Evolutionary conservation across 805 yeast species (phyloP).

Genomic region (Saccharomyces eubayanus): DNA sequence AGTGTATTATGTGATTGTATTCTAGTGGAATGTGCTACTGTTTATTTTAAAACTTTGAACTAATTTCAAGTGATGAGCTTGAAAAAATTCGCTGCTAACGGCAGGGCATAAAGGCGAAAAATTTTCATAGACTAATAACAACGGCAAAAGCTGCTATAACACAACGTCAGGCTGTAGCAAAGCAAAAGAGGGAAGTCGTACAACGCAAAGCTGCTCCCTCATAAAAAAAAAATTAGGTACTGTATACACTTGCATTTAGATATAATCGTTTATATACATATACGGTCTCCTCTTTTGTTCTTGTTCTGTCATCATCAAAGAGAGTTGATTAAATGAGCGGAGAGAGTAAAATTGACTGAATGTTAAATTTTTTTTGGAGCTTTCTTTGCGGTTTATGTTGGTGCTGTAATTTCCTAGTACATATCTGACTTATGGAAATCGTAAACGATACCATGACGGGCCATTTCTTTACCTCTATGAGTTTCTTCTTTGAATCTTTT

Average conservation of each 20-base stretch:
- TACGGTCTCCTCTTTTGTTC: neutral
- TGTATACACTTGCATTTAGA: neutral
- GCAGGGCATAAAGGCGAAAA: neutral
- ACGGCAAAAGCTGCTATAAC: neutral
- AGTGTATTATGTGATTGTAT: neutral
- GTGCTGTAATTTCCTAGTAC: slow-evolving; percentile 30
- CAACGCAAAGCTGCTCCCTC: neutral
- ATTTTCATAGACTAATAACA: neutral
- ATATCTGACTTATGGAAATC: slow-evolving; percentile 50
- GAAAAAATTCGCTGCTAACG: neutral
- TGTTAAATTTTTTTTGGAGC: neutral
- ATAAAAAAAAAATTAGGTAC: neutral
- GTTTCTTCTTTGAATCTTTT: slow-evolving; percentile 36
- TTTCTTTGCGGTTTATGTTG: neutral
- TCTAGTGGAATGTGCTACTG: neutral
- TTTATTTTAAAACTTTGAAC: neutral
- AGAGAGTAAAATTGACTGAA: neutral
- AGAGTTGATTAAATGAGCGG: neutral
- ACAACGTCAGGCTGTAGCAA: neutral
- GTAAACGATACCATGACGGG: slow-evolving; percentile 47
- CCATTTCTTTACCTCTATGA: slow-evolving; percentile 40
- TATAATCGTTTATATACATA: neutral
- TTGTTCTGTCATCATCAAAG: neutral
- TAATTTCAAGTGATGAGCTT: neutral
- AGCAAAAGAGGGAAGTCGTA: neutral